A percentile compares a stretch with the other conserved stretches of the same genome.
Evolutionary conservation across 73 alveolate species (phyloP).

Genomic region (Paramecium pentaurelia): DNA sequence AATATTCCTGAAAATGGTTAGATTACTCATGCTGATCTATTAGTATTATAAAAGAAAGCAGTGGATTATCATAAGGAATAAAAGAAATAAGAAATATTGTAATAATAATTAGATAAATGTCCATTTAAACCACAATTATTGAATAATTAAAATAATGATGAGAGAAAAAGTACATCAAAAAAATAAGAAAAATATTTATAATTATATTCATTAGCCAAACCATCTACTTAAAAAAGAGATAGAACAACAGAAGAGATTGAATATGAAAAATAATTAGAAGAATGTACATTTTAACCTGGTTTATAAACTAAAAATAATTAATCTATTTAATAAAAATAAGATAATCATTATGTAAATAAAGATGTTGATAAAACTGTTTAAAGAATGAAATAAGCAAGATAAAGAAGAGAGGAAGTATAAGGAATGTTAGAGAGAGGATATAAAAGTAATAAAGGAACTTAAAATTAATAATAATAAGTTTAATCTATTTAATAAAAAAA

Average conservation of each 20-base stretch:
- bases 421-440: conserved; percentile 58
- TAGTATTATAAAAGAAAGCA: conserved; percentile 46
- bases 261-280: conserved; percentile 53
- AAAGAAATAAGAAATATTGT: conserved; percentile 25
- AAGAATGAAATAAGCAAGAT: conserved; percentile 58
- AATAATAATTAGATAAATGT: neutral
- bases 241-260: conserved; percentile 56
- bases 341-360: neutral
- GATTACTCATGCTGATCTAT: conserved; percentile 58
- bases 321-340: neutral
- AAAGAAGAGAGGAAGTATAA: conserved; percentile 58
- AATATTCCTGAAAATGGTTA: conserved; percentile 53
- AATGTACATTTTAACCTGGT: conserved; percentile 61
- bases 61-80: conserved; percentile 4
- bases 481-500: neutral
- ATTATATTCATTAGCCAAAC: conserved; percentile 47
- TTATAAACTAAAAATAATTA: neutral
- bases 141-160: neutral
- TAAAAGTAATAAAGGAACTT: neutral
- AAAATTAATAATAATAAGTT: neutral
- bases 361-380: conserved; percentile 58
- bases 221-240: conserved; percentile 40
- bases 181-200: neutral
- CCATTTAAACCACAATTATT: conserved; percentile 48
- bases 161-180: neutral